Conservation (phyloP, 2,329 filamentous ascomycete genomes). For the Colletotrichum noveboracense region DNA sequence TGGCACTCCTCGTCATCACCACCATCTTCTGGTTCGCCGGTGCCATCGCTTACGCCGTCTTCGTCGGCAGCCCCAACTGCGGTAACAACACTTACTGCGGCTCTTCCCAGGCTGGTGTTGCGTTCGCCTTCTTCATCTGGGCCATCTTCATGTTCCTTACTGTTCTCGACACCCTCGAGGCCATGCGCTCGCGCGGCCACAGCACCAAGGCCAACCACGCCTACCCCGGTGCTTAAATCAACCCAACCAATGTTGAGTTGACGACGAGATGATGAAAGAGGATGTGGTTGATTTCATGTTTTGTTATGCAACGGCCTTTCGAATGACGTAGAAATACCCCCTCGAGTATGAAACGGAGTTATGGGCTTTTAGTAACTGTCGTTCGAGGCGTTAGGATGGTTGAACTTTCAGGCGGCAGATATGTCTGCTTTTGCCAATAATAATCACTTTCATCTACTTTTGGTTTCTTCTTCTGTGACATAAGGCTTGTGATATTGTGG, state of each 20-base stretch:
- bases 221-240: slow-evolving; percentile 17
- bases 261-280: not conserved
- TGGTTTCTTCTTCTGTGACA: too few species aligned
- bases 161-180: slow-evolving; percentile 50
- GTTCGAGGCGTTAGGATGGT: not conserved
- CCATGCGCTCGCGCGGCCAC: slow-evolving; percentile 46
- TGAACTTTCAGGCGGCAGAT: not conserved
- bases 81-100: slow-evolving; percentile 63
- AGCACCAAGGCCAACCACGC: slow-evolving; percentile 22
- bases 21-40: slow-evolving; percentile 92
- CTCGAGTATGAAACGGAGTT: slow-evolving; percentile 6
- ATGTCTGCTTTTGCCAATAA: not conserved
- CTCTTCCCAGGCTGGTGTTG: slow-evolving; percentile 66
- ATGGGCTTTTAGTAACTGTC: not conserved
- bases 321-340: slow-evolving; percentile 16
- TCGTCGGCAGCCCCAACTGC: slow-evolving; percentile 59
- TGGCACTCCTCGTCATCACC: slow-evolving; percentile 73
- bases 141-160: slow-evolving; percentile 53
- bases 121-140: slow-evolving; percentile 71
- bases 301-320: not conserved
- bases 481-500: too few species aligned
- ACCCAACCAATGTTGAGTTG: not conserved
- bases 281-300: not conserved
- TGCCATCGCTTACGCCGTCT: slow-evolving; percentile 76
- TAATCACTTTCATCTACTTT: not conserved